Percentiles rank a stretch among this genome's conserved stretches.
These are phyloP conservation scores for Straminergon stramineum DNA, from an alignment of 225 moss, liverwort and hornwort species.

Conservation along the genomic window DNA sequence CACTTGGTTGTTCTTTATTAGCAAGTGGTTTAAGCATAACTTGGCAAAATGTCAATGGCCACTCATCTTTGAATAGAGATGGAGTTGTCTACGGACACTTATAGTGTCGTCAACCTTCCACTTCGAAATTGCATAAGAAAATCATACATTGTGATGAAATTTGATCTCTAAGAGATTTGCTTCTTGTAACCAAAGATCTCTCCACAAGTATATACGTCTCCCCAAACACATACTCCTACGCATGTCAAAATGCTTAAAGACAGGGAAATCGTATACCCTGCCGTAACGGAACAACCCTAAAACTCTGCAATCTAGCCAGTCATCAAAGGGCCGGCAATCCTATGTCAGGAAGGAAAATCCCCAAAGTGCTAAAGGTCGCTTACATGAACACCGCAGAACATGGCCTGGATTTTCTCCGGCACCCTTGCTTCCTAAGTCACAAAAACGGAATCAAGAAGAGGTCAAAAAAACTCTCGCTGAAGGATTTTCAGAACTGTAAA, in stretches of 20 bases:
- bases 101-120: neutral
- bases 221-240: neutral
- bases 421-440: slow-evolving; percentile 62
- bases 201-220: neutral
- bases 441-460: neutral
- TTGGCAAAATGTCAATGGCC: neutral
- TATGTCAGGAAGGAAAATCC: neutral
- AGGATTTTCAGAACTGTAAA: neutral
- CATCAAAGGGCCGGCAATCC: neutral
- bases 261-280: neutral
- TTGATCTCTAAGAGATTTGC: neutral
- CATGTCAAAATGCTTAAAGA: neutral
- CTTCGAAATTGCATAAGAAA: neutral
- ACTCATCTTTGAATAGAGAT: neutral
- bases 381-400: slow-evolving; percentile 87
- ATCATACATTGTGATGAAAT: neutral
- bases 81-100: neutral
- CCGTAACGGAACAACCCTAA: neutral
- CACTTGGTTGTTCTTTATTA: neutral
- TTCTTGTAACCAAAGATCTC: neutral
- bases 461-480: neutral
- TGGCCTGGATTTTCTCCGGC: slow-evolving; percentile 73
- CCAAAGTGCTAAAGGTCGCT: neutral
- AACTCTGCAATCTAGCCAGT: neutral
- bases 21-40: neutral